Conservation (phyloP, 140 eudicot species). For the Bidens hawaiensis region DNA sequence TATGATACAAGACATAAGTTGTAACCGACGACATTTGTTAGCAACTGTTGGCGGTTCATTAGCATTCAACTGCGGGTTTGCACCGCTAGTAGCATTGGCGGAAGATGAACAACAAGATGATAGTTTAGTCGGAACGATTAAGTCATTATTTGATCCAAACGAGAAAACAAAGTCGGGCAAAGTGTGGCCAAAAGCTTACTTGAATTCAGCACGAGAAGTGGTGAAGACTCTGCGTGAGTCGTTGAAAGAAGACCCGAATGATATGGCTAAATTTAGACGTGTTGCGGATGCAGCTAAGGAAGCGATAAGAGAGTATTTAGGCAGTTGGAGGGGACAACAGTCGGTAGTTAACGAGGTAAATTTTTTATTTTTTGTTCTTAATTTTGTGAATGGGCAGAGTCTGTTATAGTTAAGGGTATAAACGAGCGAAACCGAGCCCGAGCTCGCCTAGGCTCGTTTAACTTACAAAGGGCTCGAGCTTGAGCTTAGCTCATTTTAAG, state of each 20-base stretch:
- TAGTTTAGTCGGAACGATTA: constrained; percentile 55
- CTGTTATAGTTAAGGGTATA: background rate
- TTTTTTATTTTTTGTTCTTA: background rate
- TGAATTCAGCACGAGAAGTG: constrained; percentile 85
- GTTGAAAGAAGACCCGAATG: constrained; percentile 70
- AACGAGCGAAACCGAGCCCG: too few relatives aligned
- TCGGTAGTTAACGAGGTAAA: constrained; percentile 63
- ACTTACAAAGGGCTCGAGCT: too few relatives aligned
- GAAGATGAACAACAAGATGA: constrained; percentile 50
- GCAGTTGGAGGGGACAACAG: constrained; percentile 73
- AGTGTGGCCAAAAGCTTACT: constrained; percentile 90
- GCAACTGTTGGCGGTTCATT: constrained; percentile 28
- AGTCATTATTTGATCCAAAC: constrained; percentile 79
- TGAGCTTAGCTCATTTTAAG: too few relatives aligned
- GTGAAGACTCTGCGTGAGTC: constrained; percentile 78
- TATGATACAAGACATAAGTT: constrained; percentile 11
- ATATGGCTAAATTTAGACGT: constrained; percentile 79
- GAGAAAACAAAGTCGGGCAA: constrained; percentile 91
- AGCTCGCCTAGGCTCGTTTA: too few relatives aligned
- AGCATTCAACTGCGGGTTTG: constrained; percentile 25
- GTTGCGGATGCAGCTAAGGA: constrained; percentile 93
- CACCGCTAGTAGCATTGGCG: constrained; percentile 51
- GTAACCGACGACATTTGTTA: constrained; percentile 39
- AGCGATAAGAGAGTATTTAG: constrained; percentile 69
- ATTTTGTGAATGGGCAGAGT: background rate